Conservation (phyloP, 176 grass and related monocot species). For the Phyllostachys edulis region DNA sequence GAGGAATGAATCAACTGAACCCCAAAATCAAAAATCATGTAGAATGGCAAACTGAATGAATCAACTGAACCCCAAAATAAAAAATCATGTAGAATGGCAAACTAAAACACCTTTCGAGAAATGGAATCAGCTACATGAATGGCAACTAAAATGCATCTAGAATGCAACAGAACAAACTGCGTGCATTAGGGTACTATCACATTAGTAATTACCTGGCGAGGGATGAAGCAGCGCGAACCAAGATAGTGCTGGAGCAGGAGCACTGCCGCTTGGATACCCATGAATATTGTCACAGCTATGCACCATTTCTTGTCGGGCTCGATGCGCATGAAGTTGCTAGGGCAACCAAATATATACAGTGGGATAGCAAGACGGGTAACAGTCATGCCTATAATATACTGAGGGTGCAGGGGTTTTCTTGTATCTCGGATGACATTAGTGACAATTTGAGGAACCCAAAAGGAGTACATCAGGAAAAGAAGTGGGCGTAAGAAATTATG, state of each 20-base stretch:
- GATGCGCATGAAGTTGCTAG: conserved; percentile 90
- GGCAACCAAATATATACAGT: conserved; percentile 93
- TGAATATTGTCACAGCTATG: conserved; percentile 68
- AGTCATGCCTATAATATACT: conserved; percentile 95
- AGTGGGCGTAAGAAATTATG: conserved; percentile 77
- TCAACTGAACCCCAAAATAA: neutral
- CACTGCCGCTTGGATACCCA: conserved; percentile 66
- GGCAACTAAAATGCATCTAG: neutral
- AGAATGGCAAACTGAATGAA: neutral
- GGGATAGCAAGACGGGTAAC: conserved; percentile 81
- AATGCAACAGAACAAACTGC: neutral
- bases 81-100: neutral
- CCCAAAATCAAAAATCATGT: neutral
- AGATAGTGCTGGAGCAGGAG: conserved; percentile 92
- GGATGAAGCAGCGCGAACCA: conserved; percentile 98
- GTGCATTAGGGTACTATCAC: neutral
- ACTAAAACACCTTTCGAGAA: neutral
- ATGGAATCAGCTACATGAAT: conserved; percentile 2
- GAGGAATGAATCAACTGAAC: neutral
- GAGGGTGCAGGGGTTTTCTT: conserved; percentile 91
- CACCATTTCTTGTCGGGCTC: conserved; percentile 81
- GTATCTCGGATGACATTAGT: conserved; percentile 90
- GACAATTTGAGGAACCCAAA: conserved; percentile 97
- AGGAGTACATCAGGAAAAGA: conserved; percentile 84
- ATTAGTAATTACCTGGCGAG: conserved; percentile 68